Percentiles rank a stretch among this genome's conserved stretches.
Evolutionary conservation across 1,284 basidiomycete genomes (phyloP).

Genomic region (Fistulinella staudtii): DNA sequence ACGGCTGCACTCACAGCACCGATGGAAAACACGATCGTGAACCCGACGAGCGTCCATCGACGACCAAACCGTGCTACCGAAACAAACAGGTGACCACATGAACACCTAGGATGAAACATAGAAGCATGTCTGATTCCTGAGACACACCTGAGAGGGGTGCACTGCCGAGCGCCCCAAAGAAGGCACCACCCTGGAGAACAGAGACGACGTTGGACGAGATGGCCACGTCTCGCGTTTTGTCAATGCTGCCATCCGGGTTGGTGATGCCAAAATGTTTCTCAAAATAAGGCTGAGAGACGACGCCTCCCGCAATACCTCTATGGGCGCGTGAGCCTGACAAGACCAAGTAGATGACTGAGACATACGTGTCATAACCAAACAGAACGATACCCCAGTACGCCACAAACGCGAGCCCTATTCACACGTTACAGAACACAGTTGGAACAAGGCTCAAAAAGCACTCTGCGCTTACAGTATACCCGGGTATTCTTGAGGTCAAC

Average conservation of each 20-base stretch:
- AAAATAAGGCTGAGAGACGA: constrained; percentile 63
- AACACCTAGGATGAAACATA: no score
- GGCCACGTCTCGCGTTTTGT: constrained; percentile 37
- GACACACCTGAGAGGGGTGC: constrained; percentile 61
- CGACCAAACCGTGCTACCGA: constrained; percentile 51
- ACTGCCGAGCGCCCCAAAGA: constrained; percentile 71
- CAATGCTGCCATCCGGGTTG: constrained; percentile 36
- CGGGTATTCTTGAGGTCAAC: constrained; percentile 49
- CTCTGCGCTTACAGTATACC: constrained; percentile 50
- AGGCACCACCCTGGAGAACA: constrained; percentile 75
- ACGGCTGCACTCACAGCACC: constrained; percentile 67
- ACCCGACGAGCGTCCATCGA: constrained; percentile 52
- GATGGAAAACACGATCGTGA: constrained; percentile 58
- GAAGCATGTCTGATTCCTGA: no score
- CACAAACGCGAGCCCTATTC: constrained; percentile 63
- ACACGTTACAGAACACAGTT: constrained; percentile 3
- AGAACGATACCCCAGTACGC: constrained; percentile 77
- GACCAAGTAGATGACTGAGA: constrained; percentile 13
- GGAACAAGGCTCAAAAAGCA: not conserved
- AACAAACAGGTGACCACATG: no score
- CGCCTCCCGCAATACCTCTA: constrained; percentile 61
- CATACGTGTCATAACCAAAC: constrained; percentile 74
- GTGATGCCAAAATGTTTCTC: constrained; percentile 56
- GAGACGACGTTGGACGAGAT: constrained; percentile 68
- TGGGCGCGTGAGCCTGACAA: not conserved